phyloP scores from a whole-genome alignment of 2,329 filamentous ascomycete species.

The Colletotrichum eremochloae region DNA sequence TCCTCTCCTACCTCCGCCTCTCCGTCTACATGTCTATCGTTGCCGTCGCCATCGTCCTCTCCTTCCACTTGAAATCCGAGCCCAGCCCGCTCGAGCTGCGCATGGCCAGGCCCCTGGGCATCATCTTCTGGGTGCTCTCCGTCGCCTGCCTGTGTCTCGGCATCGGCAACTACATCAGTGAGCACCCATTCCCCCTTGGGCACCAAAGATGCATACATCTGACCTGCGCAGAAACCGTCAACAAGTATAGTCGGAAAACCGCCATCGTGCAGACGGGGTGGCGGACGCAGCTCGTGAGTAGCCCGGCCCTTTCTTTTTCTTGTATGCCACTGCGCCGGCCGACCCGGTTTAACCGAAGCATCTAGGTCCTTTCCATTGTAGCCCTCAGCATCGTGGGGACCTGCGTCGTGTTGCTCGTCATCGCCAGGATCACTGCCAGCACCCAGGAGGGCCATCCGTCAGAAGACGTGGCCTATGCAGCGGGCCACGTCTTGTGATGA shows the following conservation, averaged over 20 bases:
- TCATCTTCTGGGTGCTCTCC: conserved; percentile 88
- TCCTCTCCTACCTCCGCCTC: conserved; percentile 91
- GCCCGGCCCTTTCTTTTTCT: background rate
- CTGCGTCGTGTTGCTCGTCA: conserved; percentile 72
- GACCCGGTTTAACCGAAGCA: background rate
- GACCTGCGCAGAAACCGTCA: conserved; percentile 70
- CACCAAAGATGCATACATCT: background rate
- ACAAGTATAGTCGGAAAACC: conserved; percentile 81
- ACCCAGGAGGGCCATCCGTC: background rate
- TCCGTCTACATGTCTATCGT: conserved; percentile 93
- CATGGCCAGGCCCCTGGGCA: conserved; percentile 86
- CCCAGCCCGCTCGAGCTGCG: conserved; percentile 79
- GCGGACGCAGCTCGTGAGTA: conserved; percentile 85
- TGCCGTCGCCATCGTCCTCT: conserved; percentile 89
- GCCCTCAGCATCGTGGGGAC: conserved; percentile 74
- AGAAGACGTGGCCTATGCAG: background rate
- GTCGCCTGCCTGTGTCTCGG: conserved; percentile 83
- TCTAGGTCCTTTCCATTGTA: conserved; percentile 72
- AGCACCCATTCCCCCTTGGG: conserved; percentile 43
- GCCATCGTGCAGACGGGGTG: conserved; percentile 94
- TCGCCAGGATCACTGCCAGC: conserved; percentile 54
- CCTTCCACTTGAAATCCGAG: conserved; percentile 86
- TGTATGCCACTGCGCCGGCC: background rate
- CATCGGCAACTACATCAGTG: conserved; percentile 87
- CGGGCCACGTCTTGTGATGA: conserved; percentile 11